Evolutionary conservation across 352 stramenopile genomes (phyloP).

Genomic region (Pythium aristosporum): DNA sequence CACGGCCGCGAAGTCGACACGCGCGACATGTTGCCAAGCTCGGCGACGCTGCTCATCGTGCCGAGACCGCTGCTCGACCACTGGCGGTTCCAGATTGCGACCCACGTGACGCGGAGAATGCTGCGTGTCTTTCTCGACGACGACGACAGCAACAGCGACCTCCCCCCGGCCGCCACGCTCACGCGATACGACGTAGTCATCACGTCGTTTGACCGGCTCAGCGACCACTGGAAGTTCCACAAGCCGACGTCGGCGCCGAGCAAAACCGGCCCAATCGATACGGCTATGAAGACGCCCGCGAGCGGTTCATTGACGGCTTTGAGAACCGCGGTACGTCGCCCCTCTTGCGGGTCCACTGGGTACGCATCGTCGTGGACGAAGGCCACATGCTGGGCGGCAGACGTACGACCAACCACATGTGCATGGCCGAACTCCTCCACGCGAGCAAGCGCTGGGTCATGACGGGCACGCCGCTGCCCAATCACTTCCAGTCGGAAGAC

Average conservation of each 20-base stretch:
- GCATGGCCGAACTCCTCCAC: conserved; percentile 77
- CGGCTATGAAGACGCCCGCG: conserved; percentile 49
- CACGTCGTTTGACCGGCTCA: conserved; percentile 64
- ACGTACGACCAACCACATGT: conserved; percentile 64
- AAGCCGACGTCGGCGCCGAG: conserved; percentile 61
- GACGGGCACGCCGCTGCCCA: conserved; percentile 95
- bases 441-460: conserved; percentile 93
- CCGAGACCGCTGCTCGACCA: conserved; percentile 73
- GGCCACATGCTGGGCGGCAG: conserved; percentile 90
- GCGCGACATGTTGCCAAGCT: conserved; percentile 44
- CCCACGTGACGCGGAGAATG: conserved; percentile 34
- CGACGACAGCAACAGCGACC: conserved; percentile 28
- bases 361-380: conserved; percentile 95
- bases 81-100: conserved; percentile 74
- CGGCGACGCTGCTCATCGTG: conserved; percentile 65
- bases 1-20: conserved; percentile 44
- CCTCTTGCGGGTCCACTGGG: conserved; percentile 68
- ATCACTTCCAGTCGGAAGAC: conserved; percentile 75
- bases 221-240: conserved; percentile 58
- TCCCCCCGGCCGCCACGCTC: conserved; percentile 48
- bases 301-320: conserved; percentile 59
- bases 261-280: conserved; percentile 68
- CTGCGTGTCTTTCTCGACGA: conserved; percentile 28
- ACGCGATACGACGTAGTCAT: conserved; percentile 69
- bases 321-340: conserved; percentile 51